Percentiles rank a stretch among this genome's conserved stretches.
Conservation (phyloP, 139 green algal species). For the Marvania coccoides region DNA sequence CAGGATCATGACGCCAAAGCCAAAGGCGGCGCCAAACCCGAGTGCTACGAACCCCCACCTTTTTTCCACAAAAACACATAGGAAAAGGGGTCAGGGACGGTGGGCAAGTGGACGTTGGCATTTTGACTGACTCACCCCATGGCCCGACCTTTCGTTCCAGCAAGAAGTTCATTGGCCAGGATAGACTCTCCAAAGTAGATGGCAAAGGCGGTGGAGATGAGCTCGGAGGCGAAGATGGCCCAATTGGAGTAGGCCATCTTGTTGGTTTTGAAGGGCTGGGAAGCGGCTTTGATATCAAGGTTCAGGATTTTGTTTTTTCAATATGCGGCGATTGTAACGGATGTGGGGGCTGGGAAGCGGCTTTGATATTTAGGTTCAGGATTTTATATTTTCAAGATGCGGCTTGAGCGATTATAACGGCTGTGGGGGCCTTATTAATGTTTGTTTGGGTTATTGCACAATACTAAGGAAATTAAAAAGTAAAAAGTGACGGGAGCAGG, state of each 20-base stretch:
- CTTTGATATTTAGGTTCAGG: neutral
- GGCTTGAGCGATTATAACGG: neutral
- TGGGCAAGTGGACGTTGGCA: neutral
- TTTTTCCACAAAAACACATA: conserved; percentile 7
- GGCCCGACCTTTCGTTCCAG: conserved; percentile 13
- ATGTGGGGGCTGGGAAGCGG: neutral
- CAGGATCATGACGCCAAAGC: conserved; percentile 6
- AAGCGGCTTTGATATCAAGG: neutral
- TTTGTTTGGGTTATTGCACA: neutral
- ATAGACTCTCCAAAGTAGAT: conserved; percentile 29
- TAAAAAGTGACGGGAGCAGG: too few relatives aligned
- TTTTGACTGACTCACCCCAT: neutral
- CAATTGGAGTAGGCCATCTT: neutral
- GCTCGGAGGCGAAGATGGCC: conserved; percentile 8
- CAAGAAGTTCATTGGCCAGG: conserved; percentile 27
- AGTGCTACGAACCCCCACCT: conserved; percentile 19
- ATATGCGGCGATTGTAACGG: neutral
- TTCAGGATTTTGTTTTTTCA: neutral
- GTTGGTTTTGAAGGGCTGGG: neutral
- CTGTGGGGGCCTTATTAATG: neutral
- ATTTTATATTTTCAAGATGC: neutral
- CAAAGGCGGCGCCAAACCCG: conserved; percentile 28
- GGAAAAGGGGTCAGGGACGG: neutral
- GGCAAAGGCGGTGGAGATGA: neutral
- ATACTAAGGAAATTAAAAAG: too few relatives aligned